Evolutionary conservation across 2,329 filamentous ascomycete genomes (phyloP).

Genomic region (Penicillium fuscoglaucum): DNA sequence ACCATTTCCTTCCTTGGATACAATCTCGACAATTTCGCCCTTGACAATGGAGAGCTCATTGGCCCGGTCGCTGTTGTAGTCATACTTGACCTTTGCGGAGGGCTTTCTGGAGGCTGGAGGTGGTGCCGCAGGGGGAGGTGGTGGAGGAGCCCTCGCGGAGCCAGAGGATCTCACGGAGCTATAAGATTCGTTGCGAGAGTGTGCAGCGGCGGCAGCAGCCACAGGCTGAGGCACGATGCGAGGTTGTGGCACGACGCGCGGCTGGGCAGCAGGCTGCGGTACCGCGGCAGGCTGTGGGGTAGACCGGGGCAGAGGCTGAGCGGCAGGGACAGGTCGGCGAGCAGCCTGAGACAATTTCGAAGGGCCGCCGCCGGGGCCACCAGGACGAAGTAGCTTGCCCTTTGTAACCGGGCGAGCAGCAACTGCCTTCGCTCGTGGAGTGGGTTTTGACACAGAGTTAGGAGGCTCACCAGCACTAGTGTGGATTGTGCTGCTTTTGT

Average conservation of each 20-base stretch:
- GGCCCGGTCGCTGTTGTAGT: constrained; percentile 79
- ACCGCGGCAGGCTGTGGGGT: constrained; percentile 35
- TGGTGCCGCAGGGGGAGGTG: constrained; percentile 65
- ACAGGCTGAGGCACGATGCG: constrained; percentile 47
- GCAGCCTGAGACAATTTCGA: constrained; percentile 62
- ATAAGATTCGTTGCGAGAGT: constrained; percentile 54
- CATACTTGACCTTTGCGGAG: constrained; percentile 87
- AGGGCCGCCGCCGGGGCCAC: constrained; percentile 78
- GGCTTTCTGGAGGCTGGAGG: constrained; percentile 64
- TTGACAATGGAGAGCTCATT: constrained; percentile 81
- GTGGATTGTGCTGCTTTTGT: constrained; percentile 92
- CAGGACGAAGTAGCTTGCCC: constrained; percentile 87
- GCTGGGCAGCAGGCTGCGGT: constrained; percentile 38
- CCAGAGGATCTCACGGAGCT: constrained; percentile 63
- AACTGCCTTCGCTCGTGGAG: constrained; percentile 82
- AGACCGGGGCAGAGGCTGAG: constrained; percentile 39
- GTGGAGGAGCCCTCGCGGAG: constrained; percentile 64
- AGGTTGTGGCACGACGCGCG: constrained; percentile 35
- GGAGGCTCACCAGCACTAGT: constrained; percentile 81
- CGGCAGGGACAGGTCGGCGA: constrained; percentile 36
- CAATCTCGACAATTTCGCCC: constrained; percentile 80
- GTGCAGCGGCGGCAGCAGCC: constrained; percentile 41
- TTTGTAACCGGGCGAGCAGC: constrained; percentile 87
- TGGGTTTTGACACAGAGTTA: constrained; percentile 77
- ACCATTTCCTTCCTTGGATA: constrained; percentile 97